These are phyloP conservation scores for Rhizopogon sp. DNA, from an alignment of 768 basidiomycete genomes.

Conservation along the genomic window DNA sequence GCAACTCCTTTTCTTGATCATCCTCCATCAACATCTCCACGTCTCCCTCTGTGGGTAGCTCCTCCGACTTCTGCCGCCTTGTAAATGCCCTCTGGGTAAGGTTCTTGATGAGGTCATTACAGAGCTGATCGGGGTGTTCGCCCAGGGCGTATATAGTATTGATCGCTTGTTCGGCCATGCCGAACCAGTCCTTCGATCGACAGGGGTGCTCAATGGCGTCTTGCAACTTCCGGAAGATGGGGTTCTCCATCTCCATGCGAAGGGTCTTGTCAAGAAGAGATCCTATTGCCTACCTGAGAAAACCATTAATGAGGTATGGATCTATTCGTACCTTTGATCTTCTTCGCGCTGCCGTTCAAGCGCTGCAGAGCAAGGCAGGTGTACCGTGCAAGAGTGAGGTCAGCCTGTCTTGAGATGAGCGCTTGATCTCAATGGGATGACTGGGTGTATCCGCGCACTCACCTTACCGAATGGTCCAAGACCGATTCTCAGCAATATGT, in stretches of 20 bases:
- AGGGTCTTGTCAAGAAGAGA: slow-evolving; percentile 84
- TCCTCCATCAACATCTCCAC: slow-evolving; percentile 57
- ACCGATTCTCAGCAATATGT: slow-evolving; percentile 81
- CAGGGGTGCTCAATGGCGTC: slow-evolving; percentile 78
- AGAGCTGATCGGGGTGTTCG: slow-evolving; percentile 86
- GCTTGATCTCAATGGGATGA: neutral
- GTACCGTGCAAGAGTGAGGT: slow-evolving; percentile 87
- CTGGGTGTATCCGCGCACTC: slow-evolving; percentile 1
- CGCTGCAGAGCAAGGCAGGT: slow-evolving; percentile 92
- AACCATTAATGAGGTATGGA: neutral
- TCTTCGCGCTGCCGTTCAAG: slow-evolving; percentile 92
- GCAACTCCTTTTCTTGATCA: slow-evolving; percentile 36
- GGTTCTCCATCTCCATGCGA: slow-evolving; percentile 81
- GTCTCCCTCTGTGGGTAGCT: slow-evolving; percentile 26
- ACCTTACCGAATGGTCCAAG: slow-evolving; percentile 84
- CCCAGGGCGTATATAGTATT: slow-evolving; percentile 95
- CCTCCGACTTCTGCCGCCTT: slow-evolving; percentile 14
- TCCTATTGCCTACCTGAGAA: slow-evolving; percentile 36
- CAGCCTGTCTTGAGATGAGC: slow-evolving; percentile 46
- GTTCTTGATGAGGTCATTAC: slow-evolving; percentile 75
- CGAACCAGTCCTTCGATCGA: slow-evolving; percentile 91
- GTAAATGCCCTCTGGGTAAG: slow-evolving; percentile 72
- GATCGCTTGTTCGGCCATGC: slow-evolving; percentile 92
- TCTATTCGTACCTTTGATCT: slow-evolving; percentile 76
- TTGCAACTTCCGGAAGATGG: slow-evolving; percentile 79